Base-by-base conservation (phyloP, 805 yeast species). In the Lipomyces starkeyi region DNA sequence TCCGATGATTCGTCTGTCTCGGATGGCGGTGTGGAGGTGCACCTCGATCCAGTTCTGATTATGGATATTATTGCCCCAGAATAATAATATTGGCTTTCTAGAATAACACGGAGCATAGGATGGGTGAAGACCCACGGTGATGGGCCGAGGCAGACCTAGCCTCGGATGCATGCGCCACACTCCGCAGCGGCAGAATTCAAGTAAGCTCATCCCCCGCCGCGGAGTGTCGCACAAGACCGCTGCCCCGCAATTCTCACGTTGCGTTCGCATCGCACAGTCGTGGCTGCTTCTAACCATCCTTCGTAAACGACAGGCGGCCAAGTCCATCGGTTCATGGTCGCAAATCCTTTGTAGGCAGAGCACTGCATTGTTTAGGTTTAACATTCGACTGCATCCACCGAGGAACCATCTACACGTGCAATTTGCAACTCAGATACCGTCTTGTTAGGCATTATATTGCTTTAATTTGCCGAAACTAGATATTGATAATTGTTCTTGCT, bases 91-190 rank as follows among this genome's bases (percentile, higher is more conserved):
- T 43, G 1, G 3, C 9, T 17, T 43, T 13, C 20, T 11, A 11
- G 17, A 43, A 43, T 17, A 13, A 43, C 9, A 27, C 0, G n/a
- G n/a, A 5, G 20, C 3, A 43, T 43, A 43, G 20, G 20, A 11
- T 43, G 49, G 49, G 49, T 43, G 20, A 13, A 43, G 49, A 5
- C 17, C 1, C 2, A 43, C 49, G 9, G 20, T 7, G 4, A 7
- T 14, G 22, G 49, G 9, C 49, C 49, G 49, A 43, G 49, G 49
- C 49, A 17, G 20, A 17, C 22, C 8, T 43, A 7, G 49, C 49
- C 22, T 43, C 49, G 49, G 49, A 43, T 43, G 49, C 49, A 17
- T 43, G 49, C 49, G 49, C 49, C 49, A 43, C 49, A 43, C 20
- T n/a, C 22, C 22, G 49, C 22, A 5, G 8, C 0, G 49, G 8